phyloP scores from a whole-genome alignment of 768 basidiomycete genomes.

The Panaeolus cyanescens region DNA sequence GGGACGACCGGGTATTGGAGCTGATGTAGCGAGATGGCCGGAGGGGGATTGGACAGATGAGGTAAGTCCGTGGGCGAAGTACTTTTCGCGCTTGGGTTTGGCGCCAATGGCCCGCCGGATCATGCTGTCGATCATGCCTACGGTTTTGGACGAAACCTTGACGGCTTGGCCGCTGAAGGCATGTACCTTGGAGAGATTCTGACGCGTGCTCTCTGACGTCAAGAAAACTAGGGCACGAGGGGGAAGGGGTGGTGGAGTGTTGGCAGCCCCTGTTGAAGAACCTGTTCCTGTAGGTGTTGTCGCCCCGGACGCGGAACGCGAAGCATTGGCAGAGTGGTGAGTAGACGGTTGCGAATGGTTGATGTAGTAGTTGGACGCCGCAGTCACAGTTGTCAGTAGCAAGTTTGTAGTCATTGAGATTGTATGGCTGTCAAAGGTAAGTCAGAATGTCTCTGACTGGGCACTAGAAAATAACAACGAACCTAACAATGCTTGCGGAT shows the following conservation, averaged over 20 bases:
- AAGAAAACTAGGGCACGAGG: constrained; percentile 57
- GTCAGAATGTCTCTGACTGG: constrained; percentile 7
- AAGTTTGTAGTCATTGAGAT: constrained; percentile 69
- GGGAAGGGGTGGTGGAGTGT: constrained; percentile 34
- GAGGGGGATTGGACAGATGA: constrained; percentile 5
- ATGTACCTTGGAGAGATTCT: constrained; percentile 62
- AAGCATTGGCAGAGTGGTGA: constrained; percentile 30
- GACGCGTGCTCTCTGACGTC: constrained; percentile 58
- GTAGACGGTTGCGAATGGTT: constrained; percentile 53
- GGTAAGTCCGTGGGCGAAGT: constrained; percentile 11
- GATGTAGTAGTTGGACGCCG: constrained; percentile 65
- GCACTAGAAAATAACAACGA: neutral
- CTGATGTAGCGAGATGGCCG: neutral
- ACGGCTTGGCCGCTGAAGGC: constrained; percentile 67
- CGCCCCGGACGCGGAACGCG: constrained; percentile 2
- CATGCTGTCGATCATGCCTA: constrained; percentile 60
- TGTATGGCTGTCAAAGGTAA: constrained; percentile 48
- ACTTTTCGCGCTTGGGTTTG: constrained; percentile 33
- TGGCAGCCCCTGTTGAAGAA: constrained; percentile 13
- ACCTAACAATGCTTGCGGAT: constrained; percentile 67
- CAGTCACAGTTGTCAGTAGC: constrained; percentile 59
- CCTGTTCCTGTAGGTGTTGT: constrained; percentile 13
- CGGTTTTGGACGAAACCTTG: constrained; percentile 63
- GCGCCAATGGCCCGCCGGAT: constrained; percentile 58
- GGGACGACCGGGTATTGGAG: neutral